Conservation (phyloP, 73 alveolate species). For the Paramecium caudatum region DNA sequence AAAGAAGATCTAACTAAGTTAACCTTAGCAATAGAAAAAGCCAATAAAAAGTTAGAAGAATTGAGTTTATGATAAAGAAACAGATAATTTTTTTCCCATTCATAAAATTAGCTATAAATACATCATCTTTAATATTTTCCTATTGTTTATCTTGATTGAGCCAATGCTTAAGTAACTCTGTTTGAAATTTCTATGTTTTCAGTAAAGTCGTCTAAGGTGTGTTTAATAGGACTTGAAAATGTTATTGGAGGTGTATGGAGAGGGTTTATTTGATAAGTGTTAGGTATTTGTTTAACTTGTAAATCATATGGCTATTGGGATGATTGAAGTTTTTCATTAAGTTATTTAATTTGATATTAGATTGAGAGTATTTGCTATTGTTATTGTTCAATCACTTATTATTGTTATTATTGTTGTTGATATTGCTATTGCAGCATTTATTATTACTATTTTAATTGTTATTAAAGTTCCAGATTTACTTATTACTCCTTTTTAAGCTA, state of each 20-base stretch:
- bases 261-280: not conserved
- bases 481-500: conserved; percentile 16
- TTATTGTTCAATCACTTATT: not conserved
- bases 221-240: not conserved
- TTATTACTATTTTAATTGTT: not conserved
- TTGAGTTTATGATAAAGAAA: no score
- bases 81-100: no score
- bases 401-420: not conserved
- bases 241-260: not conserved
- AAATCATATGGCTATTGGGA: not conserved
- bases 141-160: conserved; percentile 49
- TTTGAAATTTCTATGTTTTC: conserved; percentile 13
- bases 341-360: conserved; percentile 16
- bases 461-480: not conserved
- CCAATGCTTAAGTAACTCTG: conserved; percentile 17
- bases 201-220: conserved; percentile 26
- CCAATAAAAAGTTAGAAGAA: no score
- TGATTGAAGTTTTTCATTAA: not conserved
- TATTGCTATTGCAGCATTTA: not conserved
- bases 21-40: no score
- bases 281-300: not conserved
- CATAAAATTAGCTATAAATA: no score
- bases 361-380: not conserved
- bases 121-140: not conserved
- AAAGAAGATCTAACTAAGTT: no score